Base-by-base conservation (phyloP, 2,329 filamentous ascomycete species). In the Monilinia vaccinii-corymbosi region DNA sequence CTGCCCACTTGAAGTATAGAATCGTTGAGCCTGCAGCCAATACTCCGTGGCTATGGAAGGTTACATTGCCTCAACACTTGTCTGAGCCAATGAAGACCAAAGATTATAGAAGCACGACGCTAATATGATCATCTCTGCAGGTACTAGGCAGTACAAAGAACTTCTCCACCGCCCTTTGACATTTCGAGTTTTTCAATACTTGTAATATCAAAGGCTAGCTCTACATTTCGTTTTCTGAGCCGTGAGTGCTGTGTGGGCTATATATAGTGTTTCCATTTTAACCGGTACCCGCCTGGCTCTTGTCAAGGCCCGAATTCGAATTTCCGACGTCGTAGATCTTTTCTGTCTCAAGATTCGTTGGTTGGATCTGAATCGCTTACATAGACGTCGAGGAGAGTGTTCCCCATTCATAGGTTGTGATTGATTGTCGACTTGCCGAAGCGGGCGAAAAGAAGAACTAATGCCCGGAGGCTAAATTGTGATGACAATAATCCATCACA, bases 121-220 rank as follows among this genome's bases (percentile, higher is more conserved):
- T 50, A 58, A 31, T 14, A 36, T 52, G 46, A 28, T 28, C 28
- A 36, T n/a, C 28, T 34, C 56, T 58, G 56, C 56, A 52, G 56
- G 56, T 52, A 58, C 38, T 25, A 51, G 44, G 47, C 32, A 25
- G 31, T 18, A 25, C 36, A 23, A 28, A 28, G 28, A 45, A 34
- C 3, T 28, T 36, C 28, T 28, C 46, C 32, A 52, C 56, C 47
- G 56, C 56, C 11, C 9, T 52, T 58, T 28, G 34, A 34, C 18
- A 11, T 13, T 55, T 45, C 49, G 40, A 18, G 5, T 32, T 55
- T 16, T 34, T n/a, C n/a, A n/a, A n/a, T n/a, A n/a, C n/a, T n/a
- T n/a, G n/a, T 18, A 34, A 55, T 18, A 16, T 45, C 40, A 21
- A 23, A 32, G 9, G 10, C 25, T 28, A 28, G n/a, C 4, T 32